Evolutionary conservation across 208 protist species (phyloP).

Genomic region (Leishmania tarentolae): DNA sequence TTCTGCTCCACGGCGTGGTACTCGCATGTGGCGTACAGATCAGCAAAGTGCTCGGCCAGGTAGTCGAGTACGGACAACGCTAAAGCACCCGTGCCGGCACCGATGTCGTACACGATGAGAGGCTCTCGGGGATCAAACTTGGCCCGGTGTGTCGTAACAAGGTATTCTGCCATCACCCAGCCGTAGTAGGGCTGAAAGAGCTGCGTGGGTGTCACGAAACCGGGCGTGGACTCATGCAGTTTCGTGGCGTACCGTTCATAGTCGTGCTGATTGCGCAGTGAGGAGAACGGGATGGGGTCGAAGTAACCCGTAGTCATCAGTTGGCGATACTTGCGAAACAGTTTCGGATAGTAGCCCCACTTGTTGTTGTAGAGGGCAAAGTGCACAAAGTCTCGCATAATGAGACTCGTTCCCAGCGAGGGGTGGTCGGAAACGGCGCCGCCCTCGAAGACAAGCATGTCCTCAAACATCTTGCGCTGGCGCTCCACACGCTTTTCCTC

Average conservation of each 20-base stretch:
- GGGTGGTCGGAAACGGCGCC: slow-evolving; percentile 74
- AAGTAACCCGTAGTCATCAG: slow-evolving; percentile 89
- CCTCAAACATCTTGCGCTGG: slow-evolving; percentile 71
- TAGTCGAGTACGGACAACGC: slow-evolving; percentile 79
- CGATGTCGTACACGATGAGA: slow-evolving; percentile 89
- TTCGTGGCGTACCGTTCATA: slow-evolving; percentile 77
- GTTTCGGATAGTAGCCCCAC: slow-evolving; percentile 91
- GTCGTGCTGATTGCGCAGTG: slow-evolving; percentile 82
- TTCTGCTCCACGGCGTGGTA: slow-evolving; percentile 89
- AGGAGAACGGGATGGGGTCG: slow-evolving; percentile 80
- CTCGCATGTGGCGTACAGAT: slow-evolving; percentile 74
- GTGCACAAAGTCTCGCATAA: slow-evolving; percentile 89
- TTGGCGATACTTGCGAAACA: slow-evolving; percentile 85
- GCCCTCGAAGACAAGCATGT: slow-evolving; percentile 88
- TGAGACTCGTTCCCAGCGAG: slow-evolving; percentile 62
- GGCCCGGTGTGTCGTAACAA: slow-evolving; percentile 72
- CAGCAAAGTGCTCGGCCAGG: slow-evolving; percentile 84
- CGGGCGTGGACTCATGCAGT: slow-evolving; percentile 76
- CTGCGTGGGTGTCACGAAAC: slow-evolving; percentile 82
- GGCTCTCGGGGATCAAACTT: slow-evolving; percentile 89
- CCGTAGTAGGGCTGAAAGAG: slow-evolving; percentile 90
- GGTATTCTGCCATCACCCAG: slow-evolving; percentile 86
- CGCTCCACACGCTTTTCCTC: slow-evolving; percentile 76
- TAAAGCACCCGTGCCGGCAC: slow-evolving; percentile 83
- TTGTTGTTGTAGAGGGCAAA: slow-evolving; percentile 86